phyloP scores from a whole-genome alignment of 2,329 filamentous ascomycete genomes.

The Arthrobotrys megalospora region DNA sequence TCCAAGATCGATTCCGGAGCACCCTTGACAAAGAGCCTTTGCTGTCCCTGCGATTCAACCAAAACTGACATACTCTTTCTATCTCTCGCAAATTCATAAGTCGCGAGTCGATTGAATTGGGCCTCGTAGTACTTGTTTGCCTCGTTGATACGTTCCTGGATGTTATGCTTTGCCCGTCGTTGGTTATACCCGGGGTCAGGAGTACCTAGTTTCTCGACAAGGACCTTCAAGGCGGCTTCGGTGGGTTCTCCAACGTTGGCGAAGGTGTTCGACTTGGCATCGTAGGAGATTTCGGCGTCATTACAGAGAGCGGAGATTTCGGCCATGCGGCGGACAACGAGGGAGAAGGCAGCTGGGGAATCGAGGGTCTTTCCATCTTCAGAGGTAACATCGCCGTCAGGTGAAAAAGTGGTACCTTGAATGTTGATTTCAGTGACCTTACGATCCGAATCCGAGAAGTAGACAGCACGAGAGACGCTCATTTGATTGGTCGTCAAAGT shows the following conservation, averaged over 20 bases:
- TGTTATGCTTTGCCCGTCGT: conserved; percentile 65
- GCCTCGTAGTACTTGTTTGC: conserved; percentile 89
- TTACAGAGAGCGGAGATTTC: conserved; percentile 85
- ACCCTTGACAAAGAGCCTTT: conserved; percentile 89
- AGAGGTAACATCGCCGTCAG: conserved; percentile 76
- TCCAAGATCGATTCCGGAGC: conserved; percentile 95
- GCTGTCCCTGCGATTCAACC: conserved; percentile 77
- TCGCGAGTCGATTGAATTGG: conserved; percentile 81
- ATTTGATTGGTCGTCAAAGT: conserved; percentile 99
- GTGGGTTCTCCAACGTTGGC: conserved; percentile 93
- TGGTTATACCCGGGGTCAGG: conserved; percentile 72
- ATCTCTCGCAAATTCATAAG: conserved; percentile 97
- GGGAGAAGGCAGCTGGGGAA: conserved; percentile 71
- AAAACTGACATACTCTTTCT: conserved; percentile 99
- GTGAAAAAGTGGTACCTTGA: conserved; percentile 88
- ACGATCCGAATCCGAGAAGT: conserved; percentile 70
- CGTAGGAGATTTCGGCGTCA: conserved; percentile 85
- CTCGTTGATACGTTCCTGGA: conserved; percentile 79
- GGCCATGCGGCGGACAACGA: conserved; percentile 74
- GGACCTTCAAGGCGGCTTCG: conserved; percentile 89
- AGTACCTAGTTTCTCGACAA: conserved; percentile 95
- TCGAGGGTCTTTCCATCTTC: conserved; percentile 77
- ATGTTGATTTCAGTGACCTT: conserved; percentile 70
- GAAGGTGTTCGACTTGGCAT: conserved; percentile 80
- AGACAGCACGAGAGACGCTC: conserved; percentile 95